Conservation (phyloP, 208 protist species). For the Trypanosoma melophagium region DNA sequence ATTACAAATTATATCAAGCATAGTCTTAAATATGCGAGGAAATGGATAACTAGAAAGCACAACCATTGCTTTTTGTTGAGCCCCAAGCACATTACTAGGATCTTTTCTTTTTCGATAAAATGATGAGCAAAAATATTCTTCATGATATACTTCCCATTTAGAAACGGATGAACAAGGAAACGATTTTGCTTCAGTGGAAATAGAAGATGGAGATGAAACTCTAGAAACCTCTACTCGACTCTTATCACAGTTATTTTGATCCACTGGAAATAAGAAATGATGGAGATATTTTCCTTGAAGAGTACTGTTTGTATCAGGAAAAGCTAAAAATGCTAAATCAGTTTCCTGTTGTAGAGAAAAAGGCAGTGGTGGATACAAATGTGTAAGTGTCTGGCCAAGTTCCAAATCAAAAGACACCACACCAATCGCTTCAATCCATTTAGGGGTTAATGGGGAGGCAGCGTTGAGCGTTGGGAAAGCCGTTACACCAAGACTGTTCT, state of each 20-base stretch:
- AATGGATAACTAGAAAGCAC: slow-evolving; percentile 28
- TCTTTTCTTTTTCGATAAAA: slow-evolving; percentile 30
- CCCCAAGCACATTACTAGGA: slow-evolving; percentile 18
- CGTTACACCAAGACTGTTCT: neutral
- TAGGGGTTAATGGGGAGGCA: slow-evolving; percentile 14
- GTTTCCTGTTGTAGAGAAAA: slow-evolving; percentile 27
- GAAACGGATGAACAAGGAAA: neutral
- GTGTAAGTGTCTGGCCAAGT: slow-evolving; percentile 25
- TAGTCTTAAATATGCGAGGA: slow-evolving; percentile 22
- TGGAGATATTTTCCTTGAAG: slow-evolving; percentile 17
- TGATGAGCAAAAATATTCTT: slow-evolving; percentile 29
- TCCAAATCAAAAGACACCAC: slow-evolving; percentile 34
- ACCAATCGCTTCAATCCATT: slow-evolving; percentile 35
- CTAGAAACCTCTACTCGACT: slow-evolving; percentile 9
- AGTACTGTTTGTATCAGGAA: slow-evolving; percentile 30
- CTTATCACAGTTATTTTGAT: slow-evolving; percentile 16
- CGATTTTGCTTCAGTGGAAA: neutral
- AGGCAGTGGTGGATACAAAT: slow-evolving; percentile 27
- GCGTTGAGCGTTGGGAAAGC: neutral
- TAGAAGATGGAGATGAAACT: neutral
- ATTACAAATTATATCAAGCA: slow-evolving; percentile 14
- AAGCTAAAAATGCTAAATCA: slow-evolving; percentile 34
- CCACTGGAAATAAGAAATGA: slow-evolving; percentile 26
- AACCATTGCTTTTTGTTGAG: slow-evolving; percentile 32
- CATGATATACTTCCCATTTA: slow-evolving; percentile 9